Percentiles rank a stretch among this genome's conserved stretches.
These are phyloP conservation scores for Ascochyta clinopodiicola DNA, from an alignment of 2,329 filamentous ascomycete species.

Conservation along the genomic window DNA sequence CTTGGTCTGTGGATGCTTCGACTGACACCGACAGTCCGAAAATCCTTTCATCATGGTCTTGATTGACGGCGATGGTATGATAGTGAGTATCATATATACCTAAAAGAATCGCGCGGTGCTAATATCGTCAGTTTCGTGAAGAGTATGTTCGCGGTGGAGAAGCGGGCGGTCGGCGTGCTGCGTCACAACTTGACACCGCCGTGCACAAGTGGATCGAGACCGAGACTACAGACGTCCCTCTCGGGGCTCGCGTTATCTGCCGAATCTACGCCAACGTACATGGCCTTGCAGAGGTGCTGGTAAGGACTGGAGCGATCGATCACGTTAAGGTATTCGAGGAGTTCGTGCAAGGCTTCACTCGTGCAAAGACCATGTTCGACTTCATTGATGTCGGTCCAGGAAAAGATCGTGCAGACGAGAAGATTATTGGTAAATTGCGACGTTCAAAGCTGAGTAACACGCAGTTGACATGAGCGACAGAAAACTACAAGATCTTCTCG, in stretches of 20 bases:
- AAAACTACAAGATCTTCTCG: constrained; percentile 61
- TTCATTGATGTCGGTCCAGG: constrained; percentile 56
- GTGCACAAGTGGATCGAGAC: constrained; percentile 53
- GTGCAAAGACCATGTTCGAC: constrained; percentile 53
- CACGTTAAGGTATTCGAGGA: constrained; percentile 54
- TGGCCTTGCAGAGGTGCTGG: constrained; percentile 57
- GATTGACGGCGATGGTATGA: constrained; percentile 63
- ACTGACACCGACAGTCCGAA: constrained; percentile 16
- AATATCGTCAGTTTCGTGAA: constrained; percentile 53
- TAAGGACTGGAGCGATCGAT: constrained; percentile 54
- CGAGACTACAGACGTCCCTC: constrained; percentile 47
- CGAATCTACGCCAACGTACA: constrained; percentile 63
- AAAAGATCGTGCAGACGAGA: constrained; percentile 55
- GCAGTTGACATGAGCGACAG: constrained; percentile 42
- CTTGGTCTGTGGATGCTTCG: neutral
- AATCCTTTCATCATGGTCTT: constrained; percentile 62
- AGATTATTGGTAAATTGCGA: constrained; percentile 54
- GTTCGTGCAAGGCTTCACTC: constrained; percentile 64
- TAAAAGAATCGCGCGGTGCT: neutral
- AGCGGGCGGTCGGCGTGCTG: constrained; percentile 60
- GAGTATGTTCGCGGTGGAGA: constrained; percentile 58
- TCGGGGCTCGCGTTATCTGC: constrained; percentile 56
- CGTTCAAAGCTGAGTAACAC: neutral
- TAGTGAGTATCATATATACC: constrained; percentile 33
- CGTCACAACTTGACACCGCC: constrained; percentile 54